Percentiles rank a stretch among this genome's conserved stretches.
Evolutionary conservation across 306 rosid genomes (phyloP).

Genomic region (peach (Prunus persica)): Prunus_persica_NCBIv2 NC_034012.1:16668501-16669000

Average conservation of each 20-base stretch:
- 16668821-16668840: conserved; percentile 79
- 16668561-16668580: not conserved
- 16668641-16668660: not conserved
- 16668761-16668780: conserved; percentile 76
- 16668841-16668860: conserved; percentile 85
- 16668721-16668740: conserved; percentile 72
- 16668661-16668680: not conserved
- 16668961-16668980: not conserved
- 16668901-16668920: conserved; percentile 67
- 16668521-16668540: not conserved
- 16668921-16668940: conserved; percentile 66
- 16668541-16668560: not conserved
- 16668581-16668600: not conserved
- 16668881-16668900: conserved; percentile 61
- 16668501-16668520: not conserved
- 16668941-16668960: conserved; percentile 16
- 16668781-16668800: conserved; percentile 74
- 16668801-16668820: conserved; percentile 83
- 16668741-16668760: conserved; percentile 53
- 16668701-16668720: conserved; percentile 78
- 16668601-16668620: not conserved
- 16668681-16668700: conserved; percentile 62
- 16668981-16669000: conserved; percentile 14
- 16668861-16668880: conserved; percentile 64
- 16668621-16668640: not conserved